Evolutionary conservation across 345 rosid species (phyloP).

Genomic region (Iberis pinnata): DNA sequence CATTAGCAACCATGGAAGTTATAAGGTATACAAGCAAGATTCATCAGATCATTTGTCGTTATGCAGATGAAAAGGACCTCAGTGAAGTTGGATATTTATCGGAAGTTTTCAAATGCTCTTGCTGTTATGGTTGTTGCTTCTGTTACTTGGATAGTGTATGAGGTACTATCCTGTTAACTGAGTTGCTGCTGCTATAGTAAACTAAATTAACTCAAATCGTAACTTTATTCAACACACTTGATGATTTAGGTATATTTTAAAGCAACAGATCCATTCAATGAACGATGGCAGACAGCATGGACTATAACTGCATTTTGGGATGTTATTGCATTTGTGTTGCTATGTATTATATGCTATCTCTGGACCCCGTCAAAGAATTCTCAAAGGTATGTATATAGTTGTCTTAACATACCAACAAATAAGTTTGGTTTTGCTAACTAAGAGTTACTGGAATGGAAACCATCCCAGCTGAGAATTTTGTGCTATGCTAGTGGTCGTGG

Average conservation of each 20-base stretch:
- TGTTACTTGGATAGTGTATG: constrained; percentile 82
- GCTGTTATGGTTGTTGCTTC: constrained; percentile 77
- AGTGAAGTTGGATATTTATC: constrained; percentile 78
- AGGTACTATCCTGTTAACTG: constrained; percentile 42
- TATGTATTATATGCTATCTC: constrained; percentile 77
- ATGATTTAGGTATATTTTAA: constrained; percentile 74
- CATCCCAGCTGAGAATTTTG: no score
- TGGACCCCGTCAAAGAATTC: constrained; percentile 96
- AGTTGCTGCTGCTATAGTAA: constrained; percentile 2
- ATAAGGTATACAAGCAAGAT: constrained; percentile 3
- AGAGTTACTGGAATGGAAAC: no score
- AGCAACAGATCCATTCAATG: constrained; percentile 94
- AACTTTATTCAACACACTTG: constrained; percentile 1
- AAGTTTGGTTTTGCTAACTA: not conserved
- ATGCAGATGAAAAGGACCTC: constrained; percentile 70
- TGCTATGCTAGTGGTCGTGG: not conserved
- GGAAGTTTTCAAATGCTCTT: constrained; percentile 93
- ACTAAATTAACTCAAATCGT: not conserved
- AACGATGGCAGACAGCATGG: constrained; percentile 92
- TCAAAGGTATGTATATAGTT: constrained; percentile 49
- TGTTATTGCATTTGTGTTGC: constrained; percentile 61
- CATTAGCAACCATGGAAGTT: constrained; percentile 4
- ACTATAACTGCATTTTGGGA: constrained; percentile 95
- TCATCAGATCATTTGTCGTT: constrained; percentile 1
- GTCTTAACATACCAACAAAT: constrained; percentile 1